These are phyloP conservation scores for Nematocida major DNA, from an alignment of 371 early-diverging fungal species.

Conservation along the genomic window DNA sequence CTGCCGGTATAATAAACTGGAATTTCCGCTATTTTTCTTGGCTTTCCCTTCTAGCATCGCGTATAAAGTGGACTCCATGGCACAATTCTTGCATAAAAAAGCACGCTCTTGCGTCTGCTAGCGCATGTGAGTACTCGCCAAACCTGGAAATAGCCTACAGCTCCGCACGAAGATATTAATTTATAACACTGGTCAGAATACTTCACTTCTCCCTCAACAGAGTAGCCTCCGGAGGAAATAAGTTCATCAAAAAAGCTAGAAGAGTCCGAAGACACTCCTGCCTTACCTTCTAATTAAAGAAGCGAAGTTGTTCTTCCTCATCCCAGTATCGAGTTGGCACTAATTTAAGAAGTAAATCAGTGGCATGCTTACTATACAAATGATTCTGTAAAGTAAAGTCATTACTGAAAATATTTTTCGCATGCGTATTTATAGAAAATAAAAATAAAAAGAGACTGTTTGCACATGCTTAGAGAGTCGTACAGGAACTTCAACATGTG, in stretches of 20 bases:
- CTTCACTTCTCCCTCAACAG: slow-evolving; percentile 49
- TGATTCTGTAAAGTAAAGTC: slow-evolving; percentile 55
- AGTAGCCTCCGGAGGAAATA: slow-evolving; percentile 14
- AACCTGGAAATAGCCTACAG: not conserved
- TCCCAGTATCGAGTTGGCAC: slow-evolving; percentile 48
- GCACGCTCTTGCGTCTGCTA: not conserved
- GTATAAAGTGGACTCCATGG: too few relatives aligned
- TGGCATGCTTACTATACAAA: slow-evolving; percentile 50
- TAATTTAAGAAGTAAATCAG: slow-evolving; percentile 7
- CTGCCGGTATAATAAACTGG: too few relatives aligned
- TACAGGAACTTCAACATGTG: slow-evolving; percentile 49
- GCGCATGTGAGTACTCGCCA: not conserved
- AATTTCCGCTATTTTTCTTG: too few relatives aligned
- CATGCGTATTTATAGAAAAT: slow-evolving; percentile 27
- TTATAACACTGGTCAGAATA: slow-evolving; percentile 52
- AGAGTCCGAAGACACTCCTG: not conserved
- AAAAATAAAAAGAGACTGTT: slow-evolving; percentile 25
- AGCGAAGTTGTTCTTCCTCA: slow-evolving; percentile 30
- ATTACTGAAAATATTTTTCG: slow-evolving; percentile 37
- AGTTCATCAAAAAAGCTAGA: slow-evolving; percentile 42
- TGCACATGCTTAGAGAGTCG: not conserved
- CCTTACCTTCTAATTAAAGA: slow-evolving; percentile 47
- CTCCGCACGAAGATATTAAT: slow-evolving; percentile 34
- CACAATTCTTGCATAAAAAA: too few relatives aligned
- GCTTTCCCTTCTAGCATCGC: too few relatives aligned